Conservation (phyloP, 2,329 filamentous ascomycete genomes). For the Epichloe uncinata region DNA sequence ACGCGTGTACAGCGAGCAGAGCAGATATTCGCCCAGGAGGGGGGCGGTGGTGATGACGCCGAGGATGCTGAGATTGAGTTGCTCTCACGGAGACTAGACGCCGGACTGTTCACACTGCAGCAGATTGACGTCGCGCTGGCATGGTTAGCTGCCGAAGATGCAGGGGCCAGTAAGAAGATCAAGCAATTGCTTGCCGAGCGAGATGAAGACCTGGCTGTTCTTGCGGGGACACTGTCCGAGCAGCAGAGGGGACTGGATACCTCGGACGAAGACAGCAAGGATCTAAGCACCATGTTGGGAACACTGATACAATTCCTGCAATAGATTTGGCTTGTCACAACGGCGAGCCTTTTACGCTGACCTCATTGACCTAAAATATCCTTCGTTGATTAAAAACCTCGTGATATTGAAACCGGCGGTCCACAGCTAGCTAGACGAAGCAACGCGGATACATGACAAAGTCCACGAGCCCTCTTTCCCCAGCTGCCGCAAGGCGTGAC, state of each 20-base stretch:
- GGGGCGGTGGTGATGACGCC: conserved; percentile 9
- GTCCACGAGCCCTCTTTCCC: too few relatives aligned
- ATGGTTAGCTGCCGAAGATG: conserved; percentile 86
- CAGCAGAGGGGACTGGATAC: conserved; percentile 40
- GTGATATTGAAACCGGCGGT: too few relatives aligned
- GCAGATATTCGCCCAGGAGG: conserved; percentile 31
- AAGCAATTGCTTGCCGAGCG: conserved; percentile 49
- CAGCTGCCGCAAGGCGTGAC: too few relatives aligned
- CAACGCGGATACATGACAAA: too few relatives aligned
- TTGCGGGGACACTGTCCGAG: conserved; percentile 56
- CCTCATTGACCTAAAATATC: too few relatives aligned
- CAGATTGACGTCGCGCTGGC: conserved; percentile 73
- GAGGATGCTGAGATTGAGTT: conserved; percentile 55
- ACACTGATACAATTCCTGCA: conserved; percentile 38
- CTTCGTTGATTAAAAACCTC: too few relatives aligned
- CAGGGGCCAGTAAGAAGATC: conserved; percentile 55
- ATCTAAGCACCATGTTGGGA: conserved; percentile 40
- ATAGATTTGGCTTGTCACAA: conserved; percentile 9
- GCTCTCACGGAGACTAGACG: conserved; percentile 64
- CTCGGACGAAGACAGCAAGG: conserved; percentile 44
- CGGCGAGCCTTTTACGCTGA: background rate
- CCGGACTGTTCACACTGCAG: conserved; percentile 72
- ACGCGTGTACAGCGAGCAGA: conserved; percentile 41
- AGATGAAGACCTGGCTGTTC: conserved; percentile 48
- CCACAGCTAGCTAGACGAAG: background rate